phyloP scores from a whole-genome alignment of 768 basidiomycete species.

The Leccinum disarticulatum region DNA sequence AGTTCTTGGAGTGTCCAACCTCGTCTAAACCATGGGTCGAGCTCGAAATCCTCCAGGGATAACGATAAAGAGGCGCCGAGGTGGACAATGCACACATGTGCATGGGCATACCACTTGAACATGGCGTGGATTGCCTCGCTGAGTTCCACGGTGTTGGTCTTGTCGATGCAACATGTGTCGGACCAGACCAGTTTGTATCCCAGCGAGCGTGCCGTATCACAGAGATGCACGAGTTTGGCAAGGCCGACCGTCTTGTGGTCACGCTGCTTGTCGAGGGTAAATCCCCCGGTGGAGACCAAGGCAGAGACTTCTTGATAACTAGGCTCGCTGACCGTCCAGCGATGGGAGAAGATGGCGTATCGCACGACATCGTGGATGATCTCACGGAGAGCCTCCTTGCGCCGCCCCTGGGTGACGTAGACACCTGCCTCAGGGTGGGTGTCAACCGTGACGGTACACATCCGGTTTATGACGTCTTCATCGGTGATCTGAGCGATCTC shows the following conservation, averaged over 20 bases:
- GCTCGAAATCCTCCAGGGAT: constrained; percentile 11
- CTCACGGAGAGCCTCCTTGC: constrained; percentile 16
- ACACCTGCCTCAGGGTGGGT: constrained; percentile 12
- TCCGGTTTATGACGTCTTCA: constrained; percentile 9
- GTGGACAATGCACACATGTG: constrained; percentile 31
- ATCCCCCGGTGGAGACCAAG: background rate
- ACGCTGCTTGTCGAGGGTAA: constrained; percentile 2
- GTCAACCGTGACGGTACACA: background rate
- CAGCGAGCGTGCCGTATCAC: constrained; percentile 19
- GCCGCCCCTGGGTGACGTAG: constrained; percentile 10
- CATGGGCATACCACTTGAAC: constrained; percentile 33
- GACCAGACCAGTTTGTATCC: constrained; percentile 29
- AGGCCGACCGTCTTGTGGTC: constrained; percentile 4
- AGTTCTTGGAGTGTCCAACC: constrained; percentile 30
- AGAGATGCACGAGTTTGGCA: constrained; percentile 21
- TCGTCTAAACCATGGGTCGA: constrained; percentile 28
- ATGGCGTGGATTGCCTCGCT: constrained; percentile 33
- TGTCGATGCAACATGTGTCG: constrained; percentile 34
- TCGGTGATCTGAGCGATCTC: constrained; percentile 21
- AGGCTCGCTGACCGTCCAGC: constrained; percentile 23
- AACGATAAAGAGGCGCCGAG: constrained; percentile 17
- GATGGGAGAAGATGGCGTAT: constrained; percentile 30
- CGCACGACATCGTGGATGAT: constrained; percentile 18
- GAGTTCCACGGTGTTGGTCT: constrained; percentile 26
- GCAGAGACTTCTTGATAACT: constrained; percentile 19